phyloP scores from a whole-genome alignment of 148 eudicot genomes.

The Hydrangea macrophylla region DNA sequence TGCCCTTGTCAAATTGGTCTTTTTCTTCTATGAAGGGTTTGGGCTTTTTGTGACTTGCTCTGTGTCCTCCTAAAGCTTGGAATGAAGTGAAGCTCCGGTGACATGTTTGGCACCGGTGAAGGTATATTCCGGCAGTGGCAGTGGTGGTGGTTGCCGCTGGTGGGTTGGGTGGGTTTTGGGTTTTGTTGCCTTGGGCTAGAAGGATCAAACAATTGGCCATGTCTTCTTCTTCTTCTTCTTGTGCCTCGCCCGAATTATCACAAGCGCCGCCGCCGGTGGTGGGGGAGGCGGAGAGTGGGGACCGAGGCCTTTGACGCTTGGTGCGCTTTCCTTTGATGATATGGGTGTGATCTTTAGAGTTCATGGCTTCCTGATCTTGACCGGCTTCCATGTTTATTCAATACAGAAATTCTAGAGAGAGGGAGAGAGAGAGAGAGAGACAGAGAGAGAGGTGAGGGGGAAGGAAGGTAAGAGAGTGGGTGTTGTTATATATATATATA shows the following conservation, averaged over 20 bases:
- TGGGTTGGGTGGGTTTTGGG: not conserved
- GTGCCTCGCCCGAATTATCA: constrained; percentile 10
- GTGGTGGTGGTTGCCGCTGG: not conserved
- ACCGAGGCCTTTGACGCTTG: constrained; percentile 51
- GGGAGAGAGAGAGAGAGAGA: constrained; percentile 3
- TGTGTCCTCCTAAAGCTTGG: constrained; percentile 62
- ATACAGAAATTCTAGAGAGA: not conserved
- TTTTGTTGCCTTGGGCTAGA: constrained; percentile 50
- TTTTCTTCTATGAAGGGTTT: constrained; percentile 8
- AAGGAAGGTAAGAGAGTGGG: constrained; percentile 6
- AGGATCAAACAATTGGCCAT: constrained; percentile 85
- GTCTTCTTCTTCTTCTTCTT: constrained; percentile 51
- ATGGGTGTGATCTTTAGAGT: constrained; percentile 6
- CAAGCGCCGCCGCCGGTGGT: no score
- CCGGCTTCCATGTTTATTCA: constrained; percentile 14
- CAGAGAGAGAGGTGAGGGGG: not conserved
- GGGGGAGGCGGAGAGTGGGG: constrained; percentile 30
- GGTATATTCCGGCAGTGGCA: not conserved
- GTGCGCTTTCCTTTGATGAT: constrained; percentile 62
- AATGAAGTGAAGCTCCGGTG: constrained; percentile 43
- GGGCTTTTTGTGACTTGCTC: constrained; percentile 59
- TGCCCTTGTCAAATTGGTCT: constrained; percentile 5
- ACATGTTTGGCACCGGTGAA: constrained; percentile 61
- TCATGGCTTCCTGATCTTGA: constrained; percentile 20
- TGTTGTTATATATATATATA: constrained; percentile 17